These are phyloP conservation scores for Fusarium protoensiforme DNA, from an alignment of 2,329 filamentous ascomycete species.

Conservation along the genomic window DNA sequence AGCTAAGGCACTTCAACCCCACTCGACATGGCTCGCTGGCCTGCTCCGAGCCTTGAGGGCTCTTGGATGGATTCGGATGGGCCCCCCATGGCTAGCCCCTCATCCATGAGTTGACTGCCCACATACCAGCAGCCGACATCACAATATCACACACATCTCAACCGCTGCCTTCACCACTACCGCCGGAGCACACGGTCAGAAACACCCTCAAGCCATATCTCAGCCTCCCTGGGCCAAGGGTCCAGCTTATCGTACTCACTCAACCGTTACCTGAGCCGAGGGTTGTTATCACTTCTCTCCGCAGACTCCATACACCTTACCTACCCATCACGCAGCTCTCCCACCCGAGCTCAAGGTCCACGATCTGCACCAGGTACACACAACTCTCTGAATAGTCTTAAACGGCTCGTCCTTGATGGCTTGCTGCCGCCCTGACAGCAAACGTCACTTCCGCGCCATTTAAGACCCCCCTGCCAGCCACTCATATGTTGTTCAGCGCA, in stretches of 20 bases:
- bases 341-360: background rate
- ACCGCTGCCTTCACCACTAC: conserved; percentile 18
- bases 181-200: conserved; percentile 6
- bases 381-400: conserved; percentile 25
- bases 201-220: conserved; percentile 23
- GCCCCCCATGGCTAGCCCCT: conserved; percentile 39
- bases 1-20: conserved; percentile 31
- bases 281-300: background rate
- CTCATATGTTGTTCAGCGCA: conserved; percentile 26
- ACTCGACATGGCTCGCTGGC: conserved; percentile 28
- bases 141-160: conserved; percentile 36
- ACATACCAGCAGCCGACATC: conserved; percentile 36
- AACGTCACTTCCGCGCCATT: conserved; percentile 32
- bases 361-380: conserved; percentile 31
- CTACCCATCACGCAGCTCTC: background rate
- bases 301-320: background rate
- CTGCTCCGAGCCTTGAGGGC: conserved; percentile 13
- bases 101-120: conserved; percentile 42
- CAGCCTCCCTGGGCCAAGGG: background rate
- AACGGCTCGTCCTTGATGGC: conserved; percentile 7
- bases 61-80: conserved; percentile 18
- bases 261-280: conserved; percentile 13
- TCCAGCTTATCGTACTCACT: conserved; percentile 13
- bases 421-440: conserved; percentile 30
- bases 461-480: conserved; percentile 33